A percentile compares a stretch with the other conserved stretches of the same genome.
Evolutionary conservation across 331 rosid genomes (phyloP).

Genomic region (Quercus phellos): DNA sequence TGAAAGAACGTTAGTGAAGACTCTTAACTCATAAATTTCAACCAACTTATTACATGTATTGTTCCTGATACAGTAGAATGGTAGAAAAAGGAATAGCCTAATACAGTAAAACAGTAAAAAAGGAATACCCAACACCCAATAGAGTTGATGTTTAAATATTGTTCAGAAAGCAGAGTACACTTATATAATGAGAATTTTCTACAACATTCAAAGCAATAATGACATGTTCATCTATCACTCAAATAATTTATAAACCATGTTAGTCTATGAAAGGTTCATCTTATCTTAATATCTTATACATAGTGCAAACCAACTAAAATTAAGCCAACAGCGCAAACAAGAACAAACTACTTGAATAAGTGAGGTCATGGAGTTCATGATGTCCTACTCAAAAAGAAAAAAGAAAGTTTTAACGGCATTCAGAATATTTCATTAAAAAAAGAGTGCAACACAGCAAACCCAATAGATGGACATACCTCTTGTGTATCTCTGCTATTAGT

Average conservation of each 20-base stretch:
- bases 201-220: too few species aligned
- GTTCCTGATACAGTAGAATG: background rate
- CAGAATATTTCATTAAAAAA: background rate
- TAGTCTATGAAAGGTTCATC: background rate
- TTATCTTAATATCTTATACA: background rate
- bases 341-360: background rate
- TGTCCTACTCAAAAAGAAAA: background rate
- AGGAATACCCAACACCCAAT: background rate
- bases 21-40: background rate
- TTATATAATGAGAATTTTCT: too few species aligned
- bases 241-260: too few species aligned
- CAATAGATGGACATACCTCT: slow-evolving; percentile 49
- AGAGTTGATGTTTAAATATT: background rate
- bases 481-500: slow-evolving; percentile 96
- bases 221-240: too few species aligned
- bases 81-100: background rate
- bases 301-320: background rate
- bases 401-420: background rate
- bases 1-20: background rate
- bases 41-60: background rate
- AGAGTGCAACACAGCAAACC: background rate
- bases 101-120: background rate
- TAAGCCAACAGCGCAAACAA: background rate
- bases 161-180: too few species aligned
- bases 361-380: background rate